Conservation (phyloP, 2,329 filamentous ascomycete genomes). For the Fusarium sp. region DNA sequence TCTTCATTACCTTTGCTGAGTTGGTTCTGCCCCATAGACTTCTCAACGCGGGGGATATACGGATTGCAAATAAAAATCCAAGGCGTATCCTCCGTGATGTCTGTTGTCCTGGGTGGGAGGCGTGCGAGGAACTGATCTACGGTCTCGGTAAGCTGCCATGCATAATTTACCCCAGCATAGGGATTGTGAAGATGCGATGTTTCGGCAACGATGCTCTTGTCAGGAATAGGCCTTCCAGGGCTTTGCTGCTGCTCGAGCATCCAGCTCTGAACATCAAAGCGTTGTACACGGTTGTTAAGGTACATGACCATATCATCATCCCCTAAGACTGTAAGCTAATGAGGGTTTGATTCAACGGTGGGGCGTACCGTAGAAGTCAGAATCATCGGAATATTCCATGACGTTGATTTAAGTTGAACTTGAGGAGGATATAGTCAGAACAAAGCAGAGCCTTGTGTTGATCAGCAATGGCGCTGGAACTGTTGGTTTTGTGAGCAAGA, state of each 20-base stretch:
- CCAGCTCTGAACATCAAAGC: constrained; percentile 62
- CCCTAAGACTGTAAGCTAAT: constrained; percentile 55
- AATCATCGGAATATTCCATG: constrained; percentile 59
- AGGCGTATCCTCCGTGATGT: constrained; percentile 54
- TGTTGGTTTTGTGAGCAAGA: neutral
- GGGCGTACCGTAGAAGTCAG: constrained; percentile 64
- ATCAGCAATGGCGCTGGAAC: constrained; percentile 4
- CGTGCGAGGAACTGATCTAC: constrained; percentile 73
- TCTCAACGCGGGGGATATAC: constrained; percentile 53
- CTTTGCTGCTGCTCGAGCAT: constrained; percentile 37
- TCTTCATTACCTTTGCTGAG: constrained; percentile 57
- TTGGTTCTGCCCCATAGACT: constrained; percentile 48
- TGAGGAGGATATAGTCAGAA: neutral
- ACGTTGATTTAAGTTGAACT: neutral
- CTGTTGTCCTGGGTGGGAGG: constrained; percentile 73
- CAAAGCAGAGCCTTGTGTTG: neutral
- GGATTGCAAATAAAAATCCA: constrained; percentile 84
- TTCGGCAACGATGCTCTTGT: constrained; percentile 26
- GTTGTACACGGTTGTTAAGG: constrained; percentile 60
- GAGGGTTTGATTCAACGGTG: neutral
- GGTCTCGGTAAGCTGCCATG: constrained; percentile 72
- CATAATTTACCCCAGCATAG: constrained; percentile 63
- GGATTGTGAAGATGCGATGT: constrained; percentile 63
- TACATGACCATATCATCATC: constrained; percentile 58
- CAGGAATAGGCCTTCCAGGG: constrained; percentile 42